Conservation (phyloP, 1,284 basidiomycete species). For the Tetrapyrgos nigripes region DNA sequence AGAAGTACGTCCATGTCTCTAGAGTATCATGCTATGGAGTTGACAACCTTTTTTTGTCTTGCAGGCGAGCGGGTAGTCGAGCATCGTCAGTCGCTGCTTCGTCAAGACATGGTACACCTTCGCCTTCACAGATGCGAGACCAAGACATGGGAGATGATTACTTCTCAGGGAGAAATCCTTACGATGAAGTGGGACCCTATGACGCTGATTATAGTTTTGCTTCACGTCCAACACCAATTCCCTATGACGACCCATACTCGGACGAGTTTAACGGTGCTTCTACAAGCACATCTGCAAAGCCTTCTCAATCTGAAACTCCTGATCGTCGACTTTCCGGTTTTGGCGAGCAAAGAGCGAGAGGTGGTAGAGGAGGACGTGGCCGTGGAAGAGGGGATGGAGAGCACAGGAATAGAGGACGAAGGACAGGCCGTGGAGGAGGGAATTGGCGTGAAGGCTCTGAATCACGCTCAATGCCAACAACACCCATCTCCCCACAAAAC, state of each 20-base stretch:
- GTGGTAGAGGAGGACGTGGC: constrained; percentile 29
- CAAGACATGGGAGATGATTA: constrained; percentile 55
- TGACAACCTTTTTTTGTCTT: not conserved
- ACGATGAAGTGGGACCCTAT: constrained; percentile 67
- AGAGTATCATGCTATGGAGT: not conserved
- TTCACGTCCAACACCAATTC: constrained; percentile 63
- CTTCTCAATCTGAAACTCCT: not conserved
- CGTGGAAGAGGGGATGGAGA: constrained; percentile 35
- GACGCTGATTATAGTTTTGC: constrained; percentile 64
- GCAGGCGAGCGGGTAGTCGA: constrained; percentile 59
- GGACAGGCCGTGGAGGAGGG: constrained; percentile 42
- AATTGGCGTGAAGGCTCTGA: constrained; percentile 18
- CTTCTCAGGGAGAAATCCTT: constrained; percentile 61
- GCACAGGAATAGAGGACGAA: constrained; percentile 37
- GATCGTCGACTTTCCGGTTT: not conserved
- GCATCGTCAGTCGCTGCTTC: constrained; percentile 50
- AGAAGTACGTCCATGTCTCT: constrained; percentile 47
- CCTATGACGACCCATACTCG: constrained; percentile 81
- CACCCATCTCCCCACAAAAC: not conserved
- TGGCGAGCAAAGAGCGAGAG: constrained; percentile 1
- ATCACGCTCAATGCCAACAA: constrained; percentile 18
- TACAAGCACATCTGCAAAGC: not conserved
- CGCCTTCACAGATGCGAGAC: constrained; percentile 57
- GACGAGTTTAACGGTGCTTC: constrained; percentile 44
- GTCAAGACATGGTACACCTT: constrained; percentile 61